Base-by-base conservation (phyloP, 192 early-diverging fungal genomes). In the Mortierella alpina region DNA sequence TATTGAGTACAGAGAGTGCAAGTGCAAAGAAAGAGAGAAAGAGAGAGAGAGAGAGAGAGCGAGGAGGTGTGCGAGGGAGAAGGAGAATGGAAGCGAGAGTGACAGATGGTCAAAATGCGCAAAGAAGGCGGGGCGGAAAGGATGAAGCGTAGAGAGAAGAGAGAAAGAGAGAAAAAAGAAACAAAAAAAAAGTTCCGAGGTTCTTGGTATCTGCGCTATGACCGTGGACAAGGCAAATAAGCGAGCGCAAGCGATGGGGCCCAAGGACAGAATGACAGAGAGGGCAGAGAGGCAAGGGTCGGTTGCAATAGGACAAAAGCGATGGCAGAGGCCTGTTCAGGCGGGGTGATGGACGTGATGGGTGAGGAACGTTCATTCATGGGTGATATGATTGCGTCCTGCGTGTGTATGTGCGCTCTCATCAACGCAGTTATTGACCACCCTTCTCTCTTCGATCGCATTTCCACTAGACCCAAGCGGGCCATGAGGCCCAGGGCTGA, bases 141-240 rank as follows among this genome's bases (percentile, higher is more conserved):
- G 40, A 60, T 45, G 50, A 61, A 22, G 49, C 14, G 42, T 39
- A 45, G 20, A 70, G 52, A 14, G 51, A 49, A 31, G 46, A 12
- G 49, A 7, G 45, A 55, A 46, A 56, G 17, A 31, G 56, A 54
- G 15, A 48, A 8, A 20, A 20, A 18, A 46, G 15, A 60, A 47
- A n/a, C 18, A 52, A 52, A 52, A 39, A 40, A 59, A 59, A 59
- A 41, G 10, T 49, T 53, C 63, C 63, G 63, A 65, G 50, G 63
- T 17, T 23, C 23, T 17, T 42, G 31, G 31, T 55, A 8, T 55
- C 15, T 41, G 51, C 63, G 63, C 63, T 65, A 65, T 65, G 63
- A 54, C 63, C 63, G 63, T 53, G 12, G 42, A 31, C 31, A 31
- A 31, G 31, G 31, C 31, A 31, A 31, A 31, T 31, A 31, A 31